phyloP scores from a whole-genome alignment of 2,329 filamentous ascomycete species.

The Sclerotinia nivalis region DNA sequence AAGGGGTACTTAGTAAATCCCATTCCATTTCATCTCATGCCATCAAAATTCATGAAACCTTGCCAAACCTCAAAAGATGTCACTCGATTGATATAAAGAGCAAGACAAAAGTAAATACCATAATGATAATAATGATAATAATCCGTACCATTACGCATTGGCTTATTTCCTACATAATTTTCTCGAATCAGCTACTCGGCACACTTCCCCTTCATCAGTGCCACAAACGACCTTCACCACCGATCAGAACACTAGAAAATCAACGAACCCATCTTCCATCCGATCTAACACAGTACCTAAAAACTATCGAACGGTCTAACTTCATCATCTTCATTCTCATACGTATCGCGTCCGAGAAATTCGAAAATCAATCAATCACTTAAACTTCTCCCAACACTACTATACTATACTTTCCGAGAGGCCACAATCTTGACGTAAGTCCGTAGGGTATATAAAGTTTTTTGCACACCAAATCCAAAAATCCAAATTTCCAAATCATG shows the following conservation, averaged over 20 bases:
- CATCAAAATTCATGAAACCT: neutral
- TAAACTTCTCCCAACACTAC: neutral
- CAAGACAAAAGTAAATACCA: neutral
- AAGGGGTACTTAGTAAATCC: neutral
- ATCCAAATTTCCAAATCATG: neutral
- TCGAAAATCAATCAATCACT: neutral
- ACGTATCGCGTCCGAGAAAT: neutral
- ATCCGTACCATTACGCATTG: neutral
- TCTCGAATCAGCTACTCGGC: neutral
- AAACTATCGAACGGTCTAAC: slow-evolving; percentile 12
- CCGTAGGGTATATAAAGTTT: neutral
- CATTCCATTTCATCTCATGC: neutral
- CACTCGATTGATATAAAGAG: neutral
- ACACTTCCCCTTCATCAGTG: neutral
- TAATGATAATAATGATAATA: neutral
- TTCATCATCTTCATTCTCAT: slow-evolving; percentile 2
- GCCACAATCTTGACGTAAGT: neutral
- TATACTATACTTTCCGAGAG: neutral
- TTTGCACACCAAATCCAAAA: neutral
- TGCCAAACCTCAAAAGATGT: neutral
- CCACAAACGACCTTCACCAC: neutral
- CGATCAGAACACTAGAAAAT: slow-evolving; percentile 1
- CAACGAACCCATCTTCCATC: neutral
- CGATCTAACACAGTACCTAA: neutral
- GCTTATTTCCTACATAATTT: neutral